phyloP scores from a whole-genome alignment of 805 yeast genomes.

The Lachancea sp. region DNA sequence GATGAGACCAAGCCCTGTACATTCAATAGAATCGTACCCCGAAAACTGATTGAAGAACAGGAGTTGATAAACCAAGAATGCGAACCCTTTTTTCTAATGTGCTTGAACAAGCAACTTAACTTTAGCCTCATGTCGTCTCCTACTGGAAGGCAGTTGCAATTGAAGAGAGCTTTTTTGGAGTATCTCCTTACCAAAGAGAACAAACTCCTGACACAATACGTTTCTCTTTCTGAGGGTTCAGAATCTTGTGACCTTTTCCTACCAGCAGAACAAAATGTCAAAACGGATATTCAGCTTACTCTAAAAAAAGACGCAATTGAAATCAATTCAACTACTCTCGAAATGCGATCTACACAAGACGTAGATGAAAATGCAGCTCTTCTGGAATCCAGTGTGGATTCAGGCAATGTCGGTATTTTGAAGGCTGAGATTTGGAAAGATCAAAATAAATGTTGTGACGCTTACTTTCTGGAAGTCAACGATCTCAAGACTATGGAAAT shows the following conservation, averaged over 20 bases:
- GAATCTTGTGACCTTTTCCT: slow-evolving; percentile 20
- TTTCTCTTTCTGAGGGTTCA: slow-evolving; percentile 24
- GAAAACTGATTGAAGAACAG: slow-evolving; percentile 14
- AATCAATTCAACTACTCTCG: slow-evolving; percentile 15
- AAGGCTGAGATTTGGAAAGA: slow-evolving; percentile 17
- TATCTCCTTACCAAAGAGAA: neutral
- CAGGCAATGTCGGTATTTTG: slow-evolving; percentile 18
- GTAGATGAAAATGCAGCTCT: slow-evolving; percentile 5
- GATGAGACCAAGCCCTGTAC: slow-evolving; percentile 3
- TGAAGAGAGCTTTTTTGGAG: slow-evolving; percentile 1
- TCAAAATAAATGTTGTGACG: slow-evolving; percentile 5
- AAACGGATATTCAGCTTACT: slow-evolving; percentile 17
- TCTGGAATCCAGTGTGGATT: neutral
- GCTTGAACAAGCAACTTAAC: slow-evolving; percentile 17
- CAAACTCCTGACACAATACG: slow-evolving; percentile 19
- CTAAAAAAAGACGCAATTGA: slow-evolving; percentile 22
- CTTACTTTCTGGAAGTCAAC: slow-evolving; percentile 25
- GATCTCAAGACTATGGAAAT: slow-evolving; percentile 13
- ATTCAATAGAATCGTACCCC: slow-evolving; percentile 24
- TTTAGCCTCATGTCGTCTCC: slow-evolving; percentile 24
- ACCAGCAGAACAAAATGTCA: slow-evolving; percentile 6
- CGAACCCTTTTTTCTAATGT: slow-evolving; percentile 25
- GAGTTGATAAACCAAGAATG: slow-evolving; percentile 25
- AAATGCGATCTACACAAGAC: slow-evolving; percentile 9
- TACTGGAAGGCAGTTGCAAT: slow-evolving; percentile 6